Conservation (phyloP, 208 protist species). For the Strigomonas culicis region DNA sequence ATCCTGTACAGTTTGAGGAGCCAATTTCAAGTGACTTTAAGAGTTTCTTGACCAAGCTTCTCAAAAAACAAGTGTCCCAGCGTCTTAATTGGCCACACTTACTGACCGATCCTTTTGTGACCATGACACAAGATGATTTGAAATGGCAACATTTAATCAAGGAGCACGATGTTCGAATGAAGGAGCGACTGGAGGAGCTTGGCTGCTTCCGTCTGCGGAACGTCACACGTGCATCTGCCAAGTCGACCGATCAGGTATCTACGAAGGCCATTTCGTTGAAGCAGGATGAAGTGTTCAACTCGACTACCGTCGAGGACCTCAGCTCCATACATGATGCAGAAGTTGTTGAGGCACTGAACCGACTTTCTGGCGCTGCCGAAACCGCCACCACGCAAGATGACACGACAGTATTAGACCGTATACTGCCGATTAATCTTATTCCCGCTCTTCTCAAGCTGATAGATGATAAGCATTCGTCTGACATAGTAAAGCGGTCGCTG, state of each 20-base stretch:
- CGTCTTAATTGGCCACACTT: slow-evolving; percentile 93
- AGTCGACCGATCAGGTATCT: background rate
- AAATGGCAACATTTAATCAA: slow-evolving; percentile 64
- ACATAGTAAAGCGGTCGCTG: slow-evolving; percentile 33
- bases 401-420: slow-evolving; percentile 7
- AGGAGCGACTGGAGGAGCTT: slow-evolving; percentile 69
- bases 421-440: slow-evolving; percentile 26
- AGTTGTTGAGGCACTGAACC: background rate
- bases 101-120: slow-evolving; percentile 86
- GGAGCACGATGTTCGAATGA: slow-evolving; percentile 74
- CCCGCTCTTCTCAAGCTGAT: slow-evolving; percentile 35
- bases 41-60: slow-evolving; percentile 92
- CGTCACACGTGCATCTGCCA: background rate
- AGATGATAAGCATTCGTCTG: slow-evolving; percentile 20
- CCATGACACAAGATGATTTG: slow-evolving; percentile 59
- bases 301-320: background rate
- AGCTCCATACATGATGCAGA: background rate
- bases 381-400: background rate
- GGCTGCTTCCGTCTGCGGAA: slow-evolving; percentile 38
- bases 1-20: slow-evolving; percentile 88
- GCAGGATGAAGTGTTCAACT: slow-evolving; percentile 6
- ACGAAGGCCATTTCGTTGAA: background rate
- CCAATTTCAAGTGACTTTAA: slow-evolving; percentile 87
- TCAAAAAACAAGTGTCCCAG: slow-evolving; percentile 89
- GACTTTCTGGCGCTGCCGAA: slow-evolving; percentile 22